Conservation (phyloP, 305 asterid species). For the Plantago lanceolata region DNA sequence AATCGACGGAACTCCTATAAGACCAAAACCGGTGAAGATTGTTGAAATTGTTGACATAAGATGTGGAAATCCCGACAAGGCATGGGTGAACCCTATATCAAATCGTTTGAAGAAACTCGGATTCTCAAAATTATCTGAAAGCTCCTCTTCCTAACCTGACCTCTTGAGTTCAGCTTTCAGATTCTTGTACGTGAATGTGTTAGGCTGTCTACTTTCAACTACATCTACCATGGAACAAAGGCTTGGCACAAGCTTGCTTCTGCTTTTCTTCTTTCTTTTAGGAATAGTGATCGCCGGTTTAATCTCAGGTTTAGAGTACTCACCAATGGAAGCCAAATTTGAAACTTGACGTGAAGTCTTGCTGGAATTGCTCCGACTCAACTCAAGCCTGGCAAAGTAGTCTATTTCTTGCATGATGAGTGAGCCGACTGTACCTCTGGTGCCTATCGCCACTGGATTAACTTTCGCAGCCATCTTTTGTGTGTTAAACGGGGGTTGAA, state of each 20-base stretch:
- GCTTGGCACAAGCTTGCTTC: constrained; percentile 38
- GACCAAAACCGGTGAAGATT: constrained; percentile 43
- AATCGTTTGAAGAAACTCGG: constrained; percentile 63
- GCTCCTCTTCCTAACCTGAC: constrained; percentile 2
- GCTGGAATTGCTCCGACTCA: constrained; percentile 23
- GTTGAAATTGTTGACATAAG: constrained; percentile 72
- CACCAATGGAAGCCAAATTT: constrained; percentile 20
- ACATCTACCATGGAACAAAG: constrained; percentile 38
- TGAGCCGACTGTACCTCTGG: constrained; percentile 39
- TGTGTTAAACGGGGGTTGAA: constrained; percentile 25
- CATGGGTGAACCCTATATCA: constrained; percentile 48
- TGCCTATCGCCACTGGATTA: constrained; percentile 38
- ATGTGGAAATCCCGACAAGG: constrained; percentile 59
- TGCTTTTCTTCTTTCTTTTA: constrained; percentile 38
- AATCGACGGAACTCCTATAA: constrained; percentile 56
- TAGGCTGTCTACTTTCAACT: constrained; percentile 30
- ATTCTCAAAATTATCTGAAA: constrained; percentile 60
- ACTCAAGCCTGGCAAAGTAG: constrained; percentile 37
- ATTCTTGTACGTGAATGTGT: constrained; percentile 34
- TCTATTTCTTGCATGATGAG: constrained; percentile 44
- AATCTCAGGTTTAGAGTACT: constrained; percentile 28
- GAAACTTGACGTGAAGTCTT: constrained; percentile 12
- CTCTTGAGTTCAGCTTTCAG: constrained; percentile 50
- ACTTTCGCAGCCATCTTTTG: constrained; percentile 25
- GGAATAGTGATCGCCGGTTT: constrained; percentile 24